A percentile compares a stretch with the other conserved stretches of the same genome.
Conservation (phyloP, 108 stramenopile genomes). For the Cylindrotheca fusiformis region DNA sequence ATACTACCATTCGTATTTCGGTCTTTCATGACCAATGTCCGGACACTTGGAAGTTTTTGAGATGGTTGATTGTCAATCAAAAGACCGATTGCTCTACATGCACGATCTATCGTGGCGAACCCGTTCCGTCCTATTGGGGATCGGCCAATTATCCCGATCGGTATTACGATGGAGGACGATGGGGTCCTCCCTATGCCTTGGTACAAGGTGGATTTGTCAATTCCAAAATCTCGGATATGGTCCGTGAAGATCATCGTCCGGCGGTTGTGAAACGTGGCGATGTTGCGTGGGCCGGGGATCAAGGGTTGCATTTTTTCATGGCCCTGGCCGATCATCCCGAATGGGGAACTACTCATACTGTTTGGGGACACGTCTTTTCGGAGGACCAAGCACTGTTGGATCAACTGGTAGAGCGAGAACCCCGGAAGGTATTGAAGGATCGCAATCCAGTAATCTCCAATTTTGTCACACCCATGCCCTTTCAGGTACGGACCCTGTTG, state of each 20-base stretch:
- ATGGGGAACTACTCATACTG: conserved; percentile 24
- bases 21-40: not conserved
- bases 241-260: conserved; percentile 9
- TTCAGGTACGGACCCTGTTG: too few relatives aligned
- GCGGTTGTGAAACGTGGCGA: conserved; percentile 38
- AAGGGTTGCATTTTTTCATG: conserved; percentile 48
- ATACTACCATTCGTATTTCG: not conserved
- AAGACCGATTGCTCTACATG: conserved; percentile 1
- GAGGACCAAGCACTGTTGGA: conserved; percentile 19
- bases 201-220: conserved; percentile 23
- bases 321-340: conserved; percentile 36
- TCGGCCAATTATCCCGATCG: conserved; percentile 26
- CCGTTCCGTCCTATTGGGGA: conserved; percentile 28
- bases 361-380: conserved; percentile 10
- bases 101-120: conserved; percentile 30
- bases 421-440: not conserved
- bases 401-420: conserved; percentile 11
- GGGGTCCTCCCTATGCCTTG: conserved; percentile 33
- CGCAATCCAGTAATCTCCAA: conserved; percentile 12
- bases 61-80: not conserved
- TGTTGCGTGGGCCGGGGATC: conserved; percentile 53
- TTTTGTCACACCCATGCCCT: conserved; percentile 19
- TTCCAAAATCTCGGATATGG: not conserved
- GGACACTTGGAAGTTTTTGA: not conserved
- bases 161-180: conserved; percentile 22